phyloP scores from a whole-genome alignment of 1,284 basidiomycete species.

The Ganoderma meredithae region DNA sequence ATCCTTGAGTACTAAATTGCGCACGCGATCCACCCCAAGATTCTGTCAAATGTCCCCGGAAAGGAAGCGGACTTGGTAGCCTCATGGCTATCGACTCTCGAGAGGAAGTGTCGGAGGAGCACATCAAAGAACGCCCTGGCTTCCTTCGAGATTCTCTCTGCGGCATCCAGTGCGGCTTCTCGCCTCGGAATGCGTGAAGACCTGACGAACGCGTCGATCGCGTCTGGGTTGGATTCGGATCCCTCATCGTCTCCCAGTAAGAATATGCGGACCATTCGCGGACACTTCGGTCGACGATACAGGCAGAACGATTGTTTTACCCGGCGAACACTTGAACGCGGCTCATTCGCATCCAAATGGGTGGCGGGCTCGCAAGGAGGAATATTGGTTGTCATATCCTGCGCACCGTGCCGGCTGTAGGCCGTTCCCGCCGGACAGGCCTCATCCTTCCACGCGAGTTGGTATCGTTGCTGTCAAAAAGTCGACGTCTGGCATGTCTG shows the following conservation, averaged over 20 bases:
- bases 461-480: conserved; percentile 30
- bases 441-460: conserved; percentile 26
- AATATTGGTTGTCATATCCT: conserved; percentile 9
- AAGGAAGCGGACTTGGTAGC: conserved; percentile 22
- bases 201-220: conserved; percentile 15
- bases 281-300: not conserved
- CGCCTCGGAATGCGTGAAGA: conserved; percentile 7
- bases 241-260: conserved; percentile 4
- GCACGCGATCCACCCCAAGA: conserved; percentile 1
- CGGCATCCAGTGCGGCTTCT: conserved; percentile 16
- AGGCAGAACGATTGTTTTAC: not conserved
- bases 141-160: conserved; percentile 14
- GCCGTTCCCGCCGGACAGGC: conserved; percentile 26
- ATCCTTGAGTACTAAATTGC: conserved; percentile 1
- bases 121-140: conserved; percentile 19
- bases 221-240: conserved; percentile 5
- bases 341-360: not conserved
- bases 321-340: too few relatives aligned
- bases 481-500: conserved; percentile 26
- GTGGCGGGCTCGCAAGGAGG: conserved; percentile 9
- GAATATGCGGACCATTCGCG: not conserved
- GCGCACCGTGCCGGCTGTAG: not conserved
- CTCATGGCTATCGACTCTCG: conserved; percentile 19
- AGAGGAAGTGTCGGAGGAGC: not conserved
- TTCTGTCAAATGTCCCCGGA: not conserved